phyloP scores from a whole-genome alignment of 2,329 filamentous ascomycete genomes.

The Ophiocordyceps camponoti-floridani region DNA sequence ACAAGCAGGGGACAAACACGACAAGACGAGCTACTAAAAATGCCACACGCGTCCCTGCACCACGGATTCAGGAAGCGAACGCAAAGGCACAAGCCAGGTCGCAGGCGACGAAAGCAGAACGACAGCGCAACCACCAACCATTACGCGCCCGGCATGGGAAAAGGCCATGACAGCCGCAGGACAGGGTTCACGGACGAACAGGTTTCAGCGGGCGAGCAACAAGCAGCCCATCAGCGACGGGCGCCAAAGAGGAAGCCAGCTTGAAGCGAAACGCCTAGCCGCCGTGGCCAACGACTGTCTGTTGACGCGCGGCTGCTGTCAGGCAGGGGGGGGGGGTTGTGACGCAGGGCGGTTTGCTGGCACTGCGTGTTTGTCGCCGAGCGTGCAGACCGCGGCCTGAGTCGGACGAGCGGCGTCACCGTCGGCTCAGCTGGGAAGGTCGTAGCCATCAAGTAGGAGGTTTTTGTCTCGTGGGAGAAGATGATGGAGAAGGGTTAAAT shows the following conservation, averaged over 20 bases:
- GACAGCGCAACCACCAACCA: not conserved
- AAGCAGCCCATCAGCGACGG: not conserved
- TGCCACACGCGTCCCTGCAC: not conserved
- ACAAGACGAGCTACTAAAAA: not conserved
- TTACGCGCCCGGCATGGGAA: not conserved
- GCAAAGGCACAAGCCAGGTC: not conserved
- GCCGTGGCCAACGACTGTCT: no score
- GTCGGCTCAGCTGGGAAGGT: no score
- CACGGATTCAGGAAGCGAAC: not conserved
- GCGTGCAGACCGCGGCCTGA: no score
- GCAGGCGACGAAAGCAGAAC: not conserved
- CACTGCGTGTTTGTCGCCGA: no score
- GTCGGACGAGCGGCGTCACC: no score
- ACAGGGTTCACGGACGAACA: not conserved
- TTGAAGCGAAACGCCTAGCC: not conserved
- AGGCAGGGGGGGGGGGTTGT: no score
- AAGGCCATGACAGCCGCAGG: not conserved
- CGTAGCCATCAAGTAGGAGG: no score
- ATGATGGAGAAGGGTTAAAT: no score
- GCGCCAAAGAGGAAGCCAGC: not conserved
- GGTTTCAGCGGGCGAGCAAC: not conserved
- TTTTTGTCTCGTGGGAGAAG: no score
- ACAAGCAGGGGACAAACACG: not conserved
- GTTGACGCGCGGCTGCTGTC: no score
- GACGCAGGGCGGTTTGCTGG: no score